Conservation (phyloP, 2,329 filamentous ascomycete species). For the Apiospora malaysiana region DNA sequence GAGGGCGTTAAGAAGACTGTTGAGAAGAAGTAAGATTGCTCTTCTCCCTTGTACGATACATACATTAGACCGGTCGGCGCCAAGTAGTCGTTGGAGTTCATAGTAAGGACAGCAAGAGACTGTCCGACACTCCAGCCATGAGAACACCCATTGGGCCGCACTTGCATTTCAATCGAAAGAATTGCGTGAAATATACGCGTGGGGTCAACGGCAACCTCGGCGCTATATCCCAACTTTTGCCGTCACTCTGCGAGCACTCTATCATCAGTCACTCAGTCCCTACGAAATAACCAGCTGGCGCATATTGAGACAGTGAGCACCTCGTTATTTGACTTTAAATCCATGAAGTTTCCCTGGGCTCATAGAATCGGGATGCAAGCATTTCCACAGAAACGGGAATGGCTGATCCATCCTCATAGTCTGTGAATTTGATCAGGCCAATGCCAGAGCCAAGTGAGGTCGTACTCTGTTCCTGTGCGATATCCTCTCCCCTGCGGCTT, state of each 20-base stretch:
- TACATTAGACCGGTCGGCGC: background rate
- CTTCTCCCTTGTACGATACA: background rate
- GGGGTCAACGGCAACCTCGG: background rate
- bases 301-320: background rate
- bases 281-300: background rate
- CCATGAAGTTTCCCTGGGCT: background rate
- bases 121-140: background rate
- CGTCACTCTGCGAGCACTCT: no score
- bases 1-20: constrained; percentile 85
- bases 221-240: background rate
- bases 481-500: background rate
- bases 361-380: background rate
- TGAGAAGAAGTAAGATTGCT: constrained; percentile 47
- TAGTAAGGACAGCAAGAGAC: background rate
- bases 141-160: no score
- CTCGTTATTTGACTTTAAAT: background rate
- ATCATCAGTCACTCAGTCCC: background rate
- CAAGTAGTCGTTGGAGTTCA: background rate
- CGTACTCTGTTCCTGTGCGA: background rate
- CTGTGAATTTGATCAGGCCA: background rate
- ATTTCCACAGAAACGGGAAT: background rate
- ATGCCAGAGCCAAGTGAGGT: background rate
- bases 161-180: background rate
- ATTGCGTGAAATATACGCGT: background rate
- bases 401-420: background rate